Evolutionary conservation across 306 rosid species (phyloP).

Genomic region (cucumber (Cucumis sativus)): Cucumber_9930_V3 NC_026657.2:35009501-35010000

Average conservation of each 20-base stretch:
- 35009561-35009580: background rate
- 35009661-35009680: background rate
- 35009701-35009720: background rate
- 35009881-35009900: background rate
- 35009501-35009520: too few relatives aligned
- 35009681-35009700: background rate
- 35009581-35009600: background rate
- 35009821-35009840: background rate
- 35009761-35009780: background rate
- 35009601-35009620: background rate
- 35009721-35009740: background rate
- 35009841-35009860: background rate
- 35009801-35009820: background rate
- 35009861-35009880: background rate
- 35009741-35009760: background rate
- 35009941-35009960: background rate
- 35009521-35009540: too few relatives aligned
- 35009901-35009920: background rate
- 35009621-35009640: background rate
- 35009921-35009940: background rate
- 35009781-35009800: background rate
- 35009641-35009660: background rate
- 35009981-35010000: constrained; percentile 6
- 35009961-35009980: background rate
- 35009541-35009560: background rate